Evolutionary conservation across 1,284 basidiomycete genomes (phyloP), one percentile per base, ranked within the genome.

Genomic region (Peniophora sp.): DNA sequence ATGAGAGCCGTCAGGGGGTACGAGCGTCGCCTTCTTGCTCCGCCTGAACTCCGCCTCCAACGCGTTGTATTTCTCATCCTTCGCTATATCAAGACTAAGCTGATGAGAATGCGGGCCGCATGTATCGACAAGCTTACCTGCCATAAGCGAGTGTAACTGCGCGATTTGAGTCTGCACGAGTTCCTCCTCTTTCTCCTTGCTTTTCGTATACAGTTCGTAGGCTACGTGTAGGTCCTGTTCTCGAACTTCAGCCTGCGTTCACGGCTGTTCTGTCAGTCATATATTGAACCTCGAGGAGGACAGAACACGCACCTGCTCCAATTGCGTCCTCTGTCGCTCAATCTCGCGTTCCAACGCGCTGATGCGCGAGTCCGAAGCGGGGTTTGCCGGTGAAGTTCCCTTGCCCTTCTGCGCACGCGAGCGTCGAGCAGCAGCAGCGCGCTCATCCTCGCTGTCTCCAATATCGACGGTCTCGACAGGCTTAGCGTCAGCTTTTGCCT

Each of bases 31-130:
- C 27, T 32, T 32, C 27, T 83, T 75, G 42, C 76, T 68, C 42
- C 71, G 73, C 9, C 75, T 68, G 3, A 85, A 62, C 56, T 79
- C 73, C 10, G 69, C 66, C 12, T 72, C 78, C n/a, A 85, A 68
- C 53, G 81, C 76, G 47, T 77, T 67, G 53, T 85, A 76, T 15
- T 81, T 65, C 20, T 67, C 62, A 42, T 84, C 76, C 58, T 81
- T 76, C 23, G 74, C 86, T 88, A 57, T 18, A 27, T 18, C 15
- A 50, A 24, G 14, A 24, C 15, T 32, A 5, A 32, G 27, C 27
- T n/a, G 27, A 6, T n/a, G 37, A 41, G 37, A n/a, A 8, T 8
- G 18, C n/a, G 15, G 15, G n/a, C 6, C 37, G 37, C 18, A 20
- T 41, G 8, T 15, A 20, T 15, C n/a, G 37, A 41, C 5, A 32